Evolutionary conservation across 176 grass and related monocot genomes (phyloP).

Genomic region (Sorghum bicolor): Sorghum_bicolor_NCBIv3 NC_012879.2:54229001-54229500

Average conservation of each 20-base stretch:
- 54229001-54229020: neutral
- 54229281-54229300: neutral
- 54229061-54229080: no score
- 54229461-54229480: no score
- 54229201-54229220: neutral
- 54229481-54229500: no score
- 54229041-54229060: no score
- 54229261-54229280: no score
- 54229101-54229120: no score
- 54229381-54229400: neutral
- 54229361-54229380: neutral
- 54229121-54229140: no score
- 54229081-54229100: neutral
- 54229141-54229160: no score
- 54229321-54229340: neutral
- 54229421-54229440: neutral
- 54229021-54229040: neutral
- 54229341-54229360: neutral
- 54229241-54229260: neutral
- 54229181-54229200: neutral
- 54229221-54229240: neutral
- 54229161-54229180: neutral
- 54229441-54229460: neutral
- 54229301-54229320: neutral
- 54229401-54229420: neutral